phyloP scores from a whole-genome alignment of 768 basidiomycete species.

The Pleurotus djamor region DNA sequence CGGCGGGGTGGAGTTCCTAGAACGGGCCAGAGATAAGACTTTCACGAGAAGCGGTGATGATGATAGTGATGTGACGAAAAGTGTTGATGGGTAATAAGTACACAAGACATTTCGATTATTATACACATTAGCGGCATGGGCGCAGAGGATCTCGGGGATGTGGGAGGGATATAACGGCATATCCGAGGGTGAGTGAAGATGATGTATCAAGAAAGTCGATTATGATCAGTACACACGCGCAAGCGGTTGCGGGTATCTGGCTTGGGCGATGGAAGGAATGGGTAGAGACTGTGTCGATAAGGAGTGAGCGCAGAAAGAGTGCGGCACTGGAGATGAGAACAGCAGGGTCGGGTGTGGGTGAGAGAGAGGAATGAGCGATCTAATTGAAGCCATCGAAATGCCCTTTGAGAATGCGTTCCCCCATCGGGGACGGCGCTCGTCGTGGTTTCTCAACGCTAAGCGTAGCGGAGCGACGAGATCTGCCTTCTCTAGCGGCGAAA shows the following conservation, averaged over 20 bases:
- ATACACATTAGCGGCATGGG: neutral
- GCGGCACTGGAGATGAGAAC: slow-evolving; percentile 3
- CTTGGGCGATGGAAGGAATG: slow-evolving; percentile 17
- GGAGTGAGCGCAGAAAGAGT: slow-evolving; percentile 9
- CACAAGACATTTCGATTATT: neutral
- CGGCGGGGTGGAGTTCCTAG: too few species aligned
- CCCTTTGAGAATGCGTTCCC: slow-evolving; percentile 86
- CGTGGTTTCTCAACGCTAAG: slow-evolving; percentile 51
- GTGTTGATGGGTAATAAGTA: neutral
- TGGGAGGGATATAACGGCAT: neutral
- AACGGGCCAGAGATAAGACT: too few species aligned
- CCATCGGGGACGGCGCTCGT: slow-evolving; percentile 84
- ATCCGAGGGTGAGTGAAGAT: neutral
- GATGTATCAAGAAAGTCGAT: neutral
- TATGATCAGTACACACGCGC: slow-evolving; percentile 15
- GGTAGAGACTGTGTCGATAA: slow-evolving; percentile 8
- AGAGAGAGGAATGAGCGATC: slow-evolving; percentile 14
- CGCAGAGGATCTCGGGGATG: too few species aligned
- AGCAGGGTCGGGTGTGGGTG: neutral
- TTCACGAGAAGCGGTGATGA: too few species aligned
- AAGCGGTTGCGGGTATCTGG: slow-evolving; percentile 38
- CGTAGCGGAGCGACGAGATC: slow-evolving; percentile 60
- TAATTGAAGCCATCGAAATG: slow-evolving; percentile 90
- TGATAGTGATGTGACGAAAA: too few species aligned
- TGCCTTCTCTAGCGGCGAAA: slow-evolving; percentile 24